Evolutionary conservation across 768 basidiomycete genomes (phyloP).

Genomic region (Auricularia sp.): DNA sequence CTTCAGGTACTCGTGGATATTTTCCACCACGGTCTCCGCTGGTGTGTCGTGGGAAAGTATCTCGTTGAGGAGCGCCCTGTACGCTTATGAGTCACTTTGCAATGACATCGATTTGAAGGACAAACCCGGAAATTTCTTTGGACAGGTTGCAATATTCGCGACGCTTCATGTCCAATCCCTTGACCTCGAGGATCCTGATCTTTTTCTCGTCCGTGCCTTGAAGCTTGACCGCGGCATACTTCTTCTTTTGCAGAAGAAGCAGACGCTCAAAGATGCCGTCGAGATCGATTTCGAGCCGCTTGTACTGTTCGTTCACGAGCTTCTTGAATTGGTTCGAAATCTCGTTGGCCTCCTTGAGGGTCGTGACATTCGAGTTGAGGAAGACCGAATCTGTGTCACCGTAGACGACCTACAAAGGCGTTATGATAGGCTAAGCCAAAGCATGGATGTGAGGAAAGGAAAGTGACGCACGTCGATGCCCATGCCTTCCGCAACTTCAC

Average conservation of each 20-base stretch:
- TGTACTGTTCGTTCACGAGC: conserved; percentile 91
- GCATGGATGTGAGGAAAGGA: no score
- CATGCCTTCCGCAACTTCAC: conserved; percentile 84
- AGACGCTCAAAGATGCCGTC: conserved; percentile 91
- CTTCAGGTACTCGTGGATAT: conserved; percentile 85
- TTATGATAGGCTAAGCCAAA: no score
- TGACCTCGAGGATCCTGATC: conserved; percentile 47
- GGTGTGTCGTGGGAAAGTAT: conserved; percentile 87
- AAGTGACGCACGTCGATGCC: conserved; percentile 65
- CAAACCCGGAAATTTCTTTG: conserved; percentile 85
- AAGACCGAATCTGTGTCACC: conserved; percentile 99
- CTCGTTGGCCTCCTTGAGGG: conserved; percentile 79
- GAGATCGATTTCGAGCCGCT: conserved; percentile 90
- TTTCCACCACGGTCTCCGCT: conserved; percentile 70
- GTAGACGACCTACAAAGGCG: conserved; percentile 71
- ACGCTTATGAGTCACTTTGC: no score
- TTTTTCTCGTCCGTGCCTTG: conserved; percentile 66
- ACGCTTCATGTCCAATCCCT: conserved; percentile 98
- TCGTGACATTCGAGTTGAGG: conserved; percentile 89
- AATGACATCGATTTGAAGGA: background rate
- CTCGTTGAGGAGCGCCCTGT: conserved; percentile 79
- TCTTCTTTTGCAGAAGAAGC: conserved; percentile 94
- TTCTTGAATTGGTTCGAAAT: conserved; percentile 92
- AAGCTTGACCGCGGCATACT: conserved; percentile 95
- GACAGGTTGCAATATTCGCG: conserved; percentile 90